These are phyloP conservation scores for Gloeopeniophorella convolvens DNA, from an alignment of 768 basidiomycete genomes.

Conservation along the genomic window DNA sequence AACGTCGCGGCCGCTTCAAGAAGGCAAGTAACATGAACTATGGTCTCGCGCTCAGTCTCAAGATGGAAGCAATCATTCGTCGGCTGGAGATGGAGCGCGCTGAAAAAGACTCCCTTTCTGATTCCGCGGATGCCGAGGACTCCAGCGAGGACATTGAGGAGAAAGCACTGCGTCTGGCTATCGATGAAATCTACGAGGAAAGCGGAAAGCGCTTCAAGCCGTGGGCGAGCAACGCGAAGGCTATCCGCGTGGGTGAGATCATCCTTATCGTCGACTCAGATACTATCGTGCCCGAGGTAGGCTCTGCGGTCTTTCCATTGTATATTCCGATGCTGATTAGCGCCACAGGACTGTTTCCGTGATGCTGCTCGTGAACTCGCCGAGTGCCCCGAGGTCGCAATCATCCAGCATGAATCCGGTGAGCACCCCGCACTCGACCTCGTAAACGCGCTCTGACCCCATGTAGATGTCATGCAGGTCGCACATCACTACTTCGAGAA, in stretches of 20 bases:
- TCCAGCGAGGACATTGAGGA: slow-evolving; percentile 59
- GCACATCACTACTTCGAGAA: slow-evolving; percentile 89
- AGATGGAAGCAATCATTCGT: slow-evolving; percentile 45
- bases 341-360: slow-evolving; percentile 70
- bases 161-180: slow-evolving; percentile 60
- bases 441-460: no score
- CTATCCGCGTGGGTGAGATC: slow-evolving; percentile 70
- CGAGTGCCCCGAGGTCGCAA: slow-evolving; percentile 76
- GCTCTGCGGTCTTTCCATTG: not conserved
- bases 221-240: slow-evolving; percentile 71
- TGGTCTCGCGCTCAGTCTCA: slow-evolving; percentile 60
- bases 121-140: slow-evolving; percentile 31
- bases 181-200: slow-evolving; percentile 65
- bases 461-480: slow-evolving; percentile 80
- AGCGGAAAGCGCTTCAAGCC: slow-evolving; percentile 56
- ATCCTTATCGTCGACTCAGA: slow-evolving; percentile 82
- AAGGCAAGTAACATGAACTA: slow-evolving; percentile 94
- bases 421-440: not conserved
- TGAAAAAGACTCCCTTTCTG: slow-evolving; percentile 29
- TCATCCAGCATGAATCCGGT: slow-evolving; percentile 89
- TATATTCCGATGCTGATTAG: not conserved
- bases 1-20: slow-evolving; percentile 86
- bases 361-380: slow-evolving; percentile 84
- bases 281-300: slow-evolving; percentile 67
- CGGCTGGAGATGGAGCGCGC: slow-evolving; percentile 38